Evolutionary conservation across 2,329 filamentous ascomycete species (phyloP), one percentile per base, ranked within the genome.

Genomic region (Neopestalotiopsis sp.): DNA sequence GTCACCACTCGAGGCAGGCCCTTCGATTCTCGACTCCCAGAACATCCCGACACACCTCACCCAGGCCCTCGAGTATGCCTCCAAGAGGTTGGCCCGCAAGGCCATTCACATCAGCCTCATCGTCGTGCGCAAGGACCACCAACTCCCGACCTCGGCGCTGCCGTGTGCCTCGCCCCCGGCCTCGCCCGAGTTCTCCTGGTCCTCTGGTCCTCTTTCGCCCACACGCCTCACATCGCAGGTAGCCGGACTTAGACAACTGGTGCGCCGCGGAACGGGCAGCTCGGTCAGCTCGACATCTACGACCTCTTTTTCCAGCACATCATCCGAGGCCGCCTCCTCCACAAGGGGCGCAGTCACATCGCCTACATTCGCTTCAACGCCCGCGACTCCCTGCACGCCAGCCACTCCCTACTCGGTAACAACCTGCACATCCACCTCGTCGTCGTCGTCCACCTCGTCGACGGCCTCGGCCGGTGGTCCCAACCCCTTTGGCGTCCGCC

Each of bases 1-100:
- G 1, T 86, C 88, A 64, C 89, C 89, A 14, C 84, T 91, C 68
- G 89, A 91, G 81, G 89, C 89, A 34, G 89, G 89, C 20, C 81
- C 82, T 57, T 90, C 89, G 24, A 81, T 91, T 67, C 84, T 90
- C 69, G 87, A 90, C 73, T 81, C 82, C 42, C 84, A 89, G 71
- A 84, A 86, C 69, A 82, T 91, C n/a, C 88, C 89, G 1, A 78
- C 83, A n/a, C 81, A 84, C 58, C 76, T 91, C 67, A 83, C 79
- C 12, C 82, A 83, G 4, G 88, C 88, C 32, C 83, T 91, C 38
- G 88, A 90, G 69, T 89, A 90, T 73, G 82, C 84, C 14, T 90
- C 89, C 0, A 82, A 81, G 71, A 83, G 86, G 24, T 82, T 91
- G 28, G 84, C 87, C 13, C 82, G 83, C 65, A 90, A 89, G 75